Conservation (phyloP, 1,139 yeast genomes). For the Nadsonia commutata region DNA sequence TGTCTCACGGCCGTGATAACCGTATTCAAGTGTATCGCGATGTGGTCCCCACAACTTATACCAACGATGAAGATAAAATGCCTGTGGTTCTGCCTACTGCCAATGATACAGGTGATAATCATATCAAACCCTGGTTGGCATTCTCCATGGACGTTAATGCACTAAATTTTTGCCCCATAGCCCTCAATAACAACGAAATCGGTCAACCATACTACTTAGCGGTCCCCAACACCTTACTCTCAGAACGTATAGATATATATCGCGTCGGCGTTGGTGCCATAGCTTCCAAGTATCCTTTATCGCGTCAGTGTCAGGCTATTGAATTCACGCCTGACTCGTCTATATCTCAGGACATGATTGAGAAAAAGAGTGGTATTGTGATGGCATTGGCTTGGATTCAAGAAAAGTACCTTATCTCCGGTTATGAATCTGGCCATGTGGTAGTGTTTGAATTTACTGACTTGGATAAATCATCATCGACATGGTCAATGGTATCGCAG, state of each 20-base stretch:
- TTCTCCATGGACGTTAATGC: constrained; percentile 26
- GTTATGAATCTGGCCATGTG: constrained; percentile 27
- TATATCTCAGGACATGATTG: background rate
- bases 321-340: background rate
- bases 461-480: background rate
- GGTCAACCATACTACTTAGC: constrained; percentile 1
- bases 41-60: constrained; percentile 10
- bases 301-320: background rate
- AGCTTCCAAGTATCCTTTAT: constrained; percentile 1
- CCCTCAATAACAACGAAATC: constrained; percentile 8
- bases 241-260: constrained; percentile 3
- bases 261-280: too few relatives aligned
- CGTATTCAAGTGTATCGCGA: constrained; percentile 17
- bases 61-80: constrained; percentile 6
- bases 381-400: constrained; percentile 21
- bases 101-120: constrained; percentile 9
- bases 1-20: constrained; percentile 28
- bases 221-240: constrained; percentile 1
- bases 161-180: constrained; percentile 25
- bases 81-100: constrained; percentile 10
- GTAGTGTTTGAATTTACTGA: constrained; percentile 13
- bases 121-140: constrained; percentile 22
- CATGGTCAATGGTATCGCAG: background rate
- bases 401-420: constrained; percentile 18
- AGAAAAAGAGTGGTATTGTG: constrained; percentile 22